Conservation (phyloP, 2,329 filamentous ascomycete species). For the Talaromyces sp. region DNA sequence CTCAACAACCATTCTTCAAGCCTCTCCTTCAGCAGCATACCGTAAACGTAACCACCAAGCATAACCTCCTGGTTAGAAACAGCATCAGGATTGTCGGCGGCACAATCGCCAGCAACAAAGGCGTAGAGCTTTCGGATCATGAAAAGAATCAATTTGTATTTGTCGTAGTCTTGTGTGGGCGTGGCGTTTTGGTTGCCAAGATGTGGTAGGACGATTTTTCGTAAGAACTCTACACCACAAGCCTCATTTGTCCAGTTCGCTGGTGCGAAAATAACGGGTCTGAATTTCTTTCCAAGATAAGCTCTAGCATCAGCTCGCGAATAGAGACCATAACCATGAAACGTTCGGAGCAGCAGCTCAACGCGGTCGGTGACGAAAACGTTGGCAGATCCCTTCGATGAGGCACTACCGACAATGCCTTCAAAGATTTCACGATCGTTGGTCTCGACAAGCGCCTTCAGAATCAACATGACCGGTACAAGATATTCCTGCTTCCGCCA, state of each 20-base stretch:
- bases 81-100: slow-evolving; percentile 92
- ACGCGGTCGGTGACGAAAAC: slow-evolving; percentile 94
- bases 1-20: slow-evolving; percentile 85
- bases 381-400: slow-evolving; percentile 73
- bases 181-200: slow-evolving; percentile 82
- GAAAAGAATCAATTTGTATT: slow-evolving; percentile 89
- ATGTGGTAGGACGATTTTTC: slow-evolving; percentile 86
- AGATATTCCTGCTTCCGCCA: slow-evolving; percentile 97
- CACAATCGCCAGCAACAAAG: slow-evolving; percentile 85
- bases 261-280: slow-evolving; percentile 77
- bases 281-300: slow-evolving; percentile 87
- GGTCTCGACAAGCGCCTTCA: slow-evolving; percentile 92
- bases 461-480: slow-evolving; percentile 92
- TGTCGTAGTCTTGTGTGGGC: slow-evolving; percentile 79
- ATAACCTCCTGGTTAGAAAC: slow-evolving; percentile 95
- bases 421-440: slow-evolving; percentile 97
- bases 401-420: slow-evolving; percentile 74
- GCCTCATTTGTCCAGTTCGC: slow-evolving; percentile 83
- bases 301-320: slow-evolving; percentile 75
- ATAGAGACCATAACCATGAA: slow-evolving; percentile 85
- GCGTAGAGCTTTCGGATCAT: slow-evolving; percentile 96
- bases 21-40: slow-evolving; percentile 91
- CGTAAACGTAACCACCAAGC: slow-evolving; percentile 87
- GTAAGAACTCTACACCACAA: slow-evolving; percentile 84
- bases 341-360: slow-evolving; percentile 85